phyloP scores from a whole-genome alignment of 1,284 basidiomycete species.

The Ceratobasidium sp. region DNA sequence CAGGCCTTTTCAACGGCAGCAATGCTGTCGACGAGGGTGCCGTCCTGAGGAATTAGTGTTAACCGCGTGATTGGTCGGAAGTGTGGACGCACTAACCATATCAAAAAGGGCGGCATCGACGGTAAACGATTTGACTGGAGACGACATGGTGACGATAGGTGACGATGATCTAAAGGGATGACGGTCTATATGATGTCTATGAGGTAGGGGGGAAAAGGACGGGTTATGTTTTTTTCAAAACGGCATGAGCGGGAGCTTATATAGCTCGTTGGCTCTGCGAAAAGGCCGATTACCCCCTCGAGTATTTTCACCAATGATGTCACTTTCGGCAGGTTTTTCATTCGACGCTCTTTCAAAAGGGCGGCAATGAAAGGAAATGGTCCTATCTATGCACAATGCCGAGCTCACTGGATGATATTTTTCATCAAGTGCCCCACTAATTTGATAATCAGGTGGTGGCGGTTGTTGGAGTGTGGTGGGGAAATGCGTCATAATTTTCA shows the following conservation, averaged over 20 bases:
- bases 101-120: slow-evolving; percentile 75
- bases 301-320: slow-evolving; percentile 3
- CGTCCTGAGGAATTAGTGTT: slow-evolving; percentile 57
- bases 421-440: not conserved
- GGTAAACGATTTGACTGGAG: slow-evolving; percentile 51
- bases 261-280: slow-evolving; percentile 8
- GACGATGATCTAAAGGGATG: not conserved
- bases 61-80: not conserved
- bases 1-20: slow-evolving; percentile 80
- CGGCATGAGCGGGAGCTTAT: not conserved
- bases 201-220: slow-evolving; percentile 3
- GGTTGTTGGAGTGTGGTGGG: slow-evolving; percentile 22
- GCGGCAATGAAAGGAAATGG: too few relatives aligned
- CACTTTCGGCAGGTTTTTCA: not conserved
- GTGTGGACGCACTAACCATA: slow-evolving; percentile 60
- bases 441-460: not conserved
- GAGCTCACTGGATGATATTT: too few relatives aligned
- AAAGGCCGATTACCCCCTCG: not conserved
- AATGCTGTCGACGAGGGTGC: slow-evolving; percentile 77
- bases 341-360: not conserved
- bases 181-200: slow-evolving; percentile 14
- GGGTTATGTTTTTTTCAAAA: not conserved
- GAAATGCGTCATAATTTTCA: slow-evolving; percentile 32
- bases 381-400: too few relatives aligned
- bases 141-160: slow-evolving; percentile 46